Evolutionary conservation across 2,329 filamentous ascomycete species (phyloP).

Genomic region (Rutstroemia sp.): DNA sequence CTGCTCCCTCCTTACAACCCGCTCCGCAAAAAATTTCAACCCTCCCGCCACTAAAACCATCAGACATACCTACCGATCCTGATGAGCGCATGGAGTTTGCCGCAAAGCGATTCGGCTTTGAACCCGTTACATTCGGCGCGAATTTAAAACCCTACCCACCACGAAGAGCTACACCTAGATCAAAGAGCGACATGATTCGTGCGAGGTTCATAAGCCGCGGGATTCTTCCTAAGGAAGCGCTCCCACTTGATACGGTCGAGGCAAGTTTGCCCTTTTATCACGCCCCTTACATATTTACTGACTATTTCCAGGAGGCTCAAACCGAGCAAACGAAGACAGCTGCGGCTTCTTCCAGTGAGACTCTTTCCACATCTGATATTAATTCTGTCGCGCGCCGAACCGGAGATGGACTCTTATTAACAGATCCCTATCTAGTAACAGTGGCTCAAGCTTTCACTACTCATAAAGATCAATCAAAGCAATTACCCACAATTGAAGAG

Average conservation of each 20-base stretch:
- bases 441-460: slow-evolving; percentile 3
- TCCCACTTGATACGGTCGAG: background rate
- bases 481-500: slow-evolving; percentile 7
- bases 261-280: background rate
- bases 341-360: slow-evolving; percentile 6
- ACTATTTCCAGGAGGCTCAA: background rate
- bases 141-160: background rate
- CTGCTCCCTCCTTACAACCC: background rate
- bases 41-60: background rate
- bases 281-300: background rate
- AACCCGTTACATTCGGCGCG: background rate
- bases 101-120: background rate
- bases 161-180: background rate
- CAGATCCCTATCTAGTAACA: slow-evolving; percentile 9
- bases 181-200: no score
- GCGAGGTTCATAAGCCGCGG: no score
- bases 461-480: slow-evolving; percentile 1
- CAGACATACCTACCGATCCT: background rate
- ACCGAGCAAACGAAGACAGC: slow-evolving; percentile 1
- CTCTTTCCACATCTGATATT: slow-evolving; percentile 1
- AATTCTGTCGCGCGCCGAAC: background rate
- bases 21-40: background rate
- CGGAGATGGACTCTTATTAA: slow-evolving; percentile 6
- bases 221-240: no score
- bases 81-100: background rate